A percentile compares a stretch with the other conserved stretches of the same genome.
These are phyloP conservation scores for Ciborinia camelliae DNA, from an alignment of 2,329 filamentous ascomycete species.

Conservation along the genomic window DNA sequence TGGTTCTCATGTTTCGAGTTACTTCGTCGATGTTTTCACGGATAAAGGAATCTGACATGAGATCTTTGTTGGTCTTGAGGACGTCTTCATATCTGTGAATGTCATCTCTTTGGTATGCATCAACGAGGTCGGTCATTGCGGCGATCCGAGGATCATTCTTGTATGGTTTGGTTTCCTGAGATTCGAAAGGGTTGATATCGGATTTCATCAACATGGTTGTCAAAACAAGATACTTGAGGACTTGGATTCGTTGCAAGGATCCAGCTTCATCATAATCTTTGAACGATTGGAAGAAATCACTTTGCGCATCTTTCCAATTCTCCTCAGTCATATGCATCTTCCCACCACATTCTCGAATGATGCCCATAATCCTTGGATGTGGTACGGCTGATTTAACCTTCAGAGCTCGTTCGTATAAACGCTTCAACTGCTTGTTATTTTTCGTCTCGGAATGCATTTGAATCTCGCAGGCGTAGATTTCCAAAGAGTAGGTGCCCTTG, in stretches of 20 bases:
- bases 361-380: slow-evolving; percentile 98
- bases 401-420: slow-evolving; percentile 85
- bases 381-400: slow-evolving; percentile 95
- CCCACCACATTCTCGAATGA: slow-evolving; percentile 96
- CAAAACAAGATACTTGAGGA: slow-evolving; percentile 92
- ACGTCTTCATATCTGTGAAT: slow-evolving; percentile 89
- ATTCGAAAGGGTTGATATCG: slow-evolving; percentile 97
- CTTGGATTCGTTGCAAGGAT: slow-evolving; percentile 92
- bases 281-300: slow-evolving; percentile 98
- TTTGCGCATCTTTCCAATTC: slow-evolving; percentile 97
- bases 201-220: slow-evolving; percentile 99
- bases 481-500: slow-evolving; percentile 93
- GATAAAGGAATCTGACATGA: slow-evolving; percentile 90
- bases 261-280: slow-evolving; percentile 98
- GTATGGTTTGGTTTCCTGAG: slow-evolving; percentile 97
- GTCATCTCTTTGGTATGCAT: slow-evolving; percentile 93
- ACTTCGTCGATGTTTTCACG: slow-evolving; percentile 99
- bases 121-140: slow-evolving; percentile 95
- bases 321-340: slow-evolving; percentile 99
- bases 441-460: slow-evolving; percentile 97
- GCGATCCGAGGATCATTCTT: slow-evolving; percentile 92
- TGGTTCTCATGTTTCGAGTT: slow-evolving; percentile 95
- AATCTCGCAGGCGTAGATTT: slow-evolving; percentile 95
- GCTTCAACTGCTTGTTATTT: slow-evolving; percentile 96
- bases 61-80: slow-evolving; percentile 80